A percentile compares a stretch with the other conserved stretches of the same genome.
Conservation (phyloP, 1,284 basidiomycete genomes). For the Ustilago esculenta region DNA sequence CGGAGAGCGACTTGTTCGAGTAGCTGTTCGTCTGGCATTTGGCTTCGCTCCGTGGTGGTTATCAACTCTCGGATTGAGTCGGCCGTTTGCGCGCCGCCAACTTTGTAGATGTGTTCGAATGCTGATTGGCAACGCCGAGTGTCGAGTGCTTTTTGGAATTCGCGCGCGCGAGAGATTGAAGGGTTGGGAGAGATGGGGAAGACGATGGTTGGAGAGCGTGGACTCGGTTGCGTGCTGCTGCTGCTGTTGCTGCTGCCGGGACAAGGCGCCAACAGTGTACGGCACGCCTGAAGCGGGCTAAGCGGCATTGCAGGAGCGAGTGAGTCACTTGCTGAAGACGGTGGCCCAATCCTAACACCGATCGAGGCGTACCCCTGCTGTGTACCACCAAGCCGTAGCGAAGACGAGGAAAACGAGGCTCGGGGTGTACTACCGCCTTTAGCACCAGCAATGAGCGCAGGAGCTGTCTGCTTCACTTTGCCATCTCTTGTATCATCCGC, state of each 20-base stretch:
- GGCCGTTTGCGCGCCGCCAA: not conserved
- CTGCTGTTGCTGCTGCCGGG: not conserved
- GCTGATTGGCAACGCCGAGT: constrained; percentile 11
- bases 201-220: constrained; percentile 31
- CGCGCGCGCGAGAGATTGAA: constrained; percentile 26
- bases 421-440: constrained; percentile 20
- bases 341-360: constrained; percentile 5
- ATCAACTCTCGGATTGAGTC: constrained; percentile 16
- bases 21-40: constrained; percentile 29
- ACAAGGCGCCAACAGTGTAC: not conserved
- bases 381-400: not conserved
- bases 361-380: constrained; percentile 26
- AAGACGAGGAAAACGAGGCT: constrained; percentile 11
- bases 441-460: constrained; percentile 25
- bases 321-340: not conserved
- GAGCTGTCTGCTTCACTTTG: constrained; percentile 13
- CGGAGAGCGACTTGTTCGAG: constrained; percentile 20
- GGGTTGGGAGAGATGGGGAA: constrained; percentile 45
- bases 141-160: constrained; percentile 18
- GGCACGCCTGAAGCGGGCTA: constrained; percentile 21
- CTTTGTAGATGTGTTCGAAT: not conserved
- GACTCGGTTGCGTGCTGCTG: constrained; percentile 3
- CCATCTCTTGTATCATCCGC: not conserved
- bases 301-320: constrained; percentile 22
- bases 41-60: constrained; percentile 13